Evolutionary conservation across 129 eudicot species (phyloP), one percentile per base, ranked within the genome.

Genomic region (Lactuca saligna): DNA sequence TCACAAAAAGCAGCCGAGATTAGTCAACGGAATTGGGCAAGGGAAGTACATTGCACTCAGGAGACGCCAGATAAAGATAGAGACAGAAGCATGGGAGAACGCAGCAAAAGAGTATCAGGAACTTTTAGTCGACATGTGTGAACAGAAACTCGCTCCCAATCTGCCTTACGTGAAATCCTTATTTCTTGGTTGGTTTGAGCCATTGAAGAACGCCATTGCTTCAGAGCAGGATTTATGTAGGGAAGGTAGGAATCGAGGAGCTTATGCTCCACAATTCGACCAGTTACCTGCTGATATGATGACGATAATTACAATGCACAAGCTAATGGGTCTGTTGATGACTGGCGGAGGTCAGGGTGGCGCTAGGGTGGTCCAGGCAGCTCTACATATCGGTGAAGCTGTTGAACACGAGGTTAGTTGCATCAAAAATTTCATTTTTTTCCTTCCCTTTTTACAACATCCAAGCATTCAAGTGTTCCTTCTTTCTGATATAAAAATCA

Each of bases 161-260:
- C 83, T 93, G 80, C 98, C 98, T 11, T 93, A 89, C 73, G 82
- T 93, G 64, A 93, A 93, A 78, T 86, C 98, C 0, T 78, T 93
- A 95, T 93, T 93, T 78, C 71, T 93, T 13, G 97, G 98, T 67
- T 92, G 98, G 98, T 92, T 92, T 83, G 96, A 92, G 74, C 98
- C 98, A 4, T 75, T 92, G 69, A 82, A 78, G 70, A 83, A 93
- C 78, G 97, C 79, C 2, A 93, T 93, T 77, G 74, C 76, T 14
- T 78, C 85, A 11, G 98, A 93, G 70, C 98, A 93, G 69, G 92
- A 87, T 39, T 75, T 81, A 68, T 83, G 88, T n/a, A 75, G 63
- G 61, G 80, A 83, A 65, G 95, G 90, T 82, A 84, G 73, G 80
- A 79, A 77, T 54, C 61, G 86, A 46, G 65, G 73, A 3, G 80